phyloP scores from a whole-genome alignment of 176 grass and related monocot species.

The Rhynchospora tenuis region DNA sequence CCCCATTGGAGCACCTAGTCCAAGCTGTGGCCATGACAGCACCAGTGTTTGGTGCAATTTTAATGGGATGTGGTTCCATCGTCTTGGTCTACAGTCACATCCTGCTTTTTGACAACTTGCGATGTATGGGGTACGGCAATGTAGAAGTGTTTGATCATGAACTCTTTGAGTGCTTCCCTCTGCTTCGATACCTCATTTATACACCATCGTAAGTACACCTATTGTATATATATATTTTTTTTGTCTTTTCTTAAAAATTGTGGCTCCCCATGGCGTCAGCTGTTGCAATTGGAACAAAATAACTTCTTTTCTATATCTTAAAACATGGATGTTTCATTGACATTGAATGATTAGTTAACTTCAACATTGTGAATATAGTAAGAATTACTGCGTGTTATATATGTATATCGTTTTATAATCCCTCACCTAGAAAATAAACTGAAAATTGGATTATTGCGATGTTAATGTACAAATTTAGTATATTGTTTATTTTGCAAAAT shows the following conservation, averaged over 20 bases:
- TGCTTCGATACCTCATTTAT: constrained; percentile 81
- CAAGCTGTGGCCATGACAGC: constrained; percentile 49
- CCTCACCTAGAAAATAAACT: not conserved
- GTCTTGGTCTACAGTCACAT: constrained; percentile 60
- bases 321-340: not conserved
- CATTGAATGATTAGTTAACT: not conserved
- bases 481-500: not conserved
- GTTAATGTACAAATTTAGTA: not conserved
- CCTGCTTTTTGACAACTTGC: constrained; percentile 54
- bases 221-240: not conserved
- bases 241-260: too few relatives aligned
- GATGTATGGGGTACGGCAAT: constrained; percentile 93
- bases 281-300: too few relatives aligned
- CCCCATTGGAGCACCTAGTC: constrained; percentile 74
- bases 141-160: constrained; percentile 71
- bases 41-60: constrained; percentile 53
- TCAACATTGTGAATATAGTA: not conserved
- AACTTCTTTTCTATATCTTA: too few relatives aligned
- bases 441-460: not conserved
- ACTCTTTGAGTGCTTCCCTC: constrained; percentile 35
- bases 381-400: not conserved
- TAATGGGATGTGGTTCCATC: constrained; percentile 51
- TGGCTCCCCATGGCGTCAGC: too few relatives aligned
- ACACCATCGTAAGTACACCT: constrained; percentile 49
- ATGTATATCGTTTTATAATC: not conserved